phyloP scores from a whole-genome alignment of 192 early-diverging fungal species.

The Chytriomyces sp. region DNA sequence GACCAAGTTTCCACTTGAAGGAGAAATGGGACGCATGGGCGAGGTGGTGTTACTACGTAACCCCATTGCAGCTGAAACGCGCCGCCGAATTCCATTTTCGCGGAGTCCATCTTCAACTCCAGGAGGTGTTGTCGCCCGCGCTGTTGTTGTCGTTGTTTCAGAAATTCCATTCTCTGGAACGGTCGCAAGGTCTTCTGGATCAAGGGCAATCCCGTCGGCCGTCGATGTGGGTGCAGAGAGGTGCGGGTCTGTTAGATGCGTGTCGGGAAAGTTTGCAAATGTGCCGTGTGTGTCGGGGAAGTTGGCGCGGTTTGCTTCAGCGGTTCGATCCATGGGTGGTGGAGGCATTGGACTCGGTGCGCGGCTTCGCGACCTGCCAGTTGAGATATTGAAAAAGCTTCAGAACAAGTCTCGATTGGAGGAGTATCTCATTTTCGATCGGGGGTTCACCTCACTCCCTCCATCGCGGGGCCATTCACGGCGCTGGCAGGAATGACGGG shows the following conservation, averaged over 20 bases:
- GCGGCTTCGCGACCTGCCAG: too few species aligned
- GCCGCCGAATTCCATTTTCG: not conserved
- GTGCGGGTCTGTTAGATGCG: slow-evolving; percentile 26
- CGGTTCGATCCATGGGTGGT: not conserved
- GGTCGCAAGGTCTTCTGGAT: not conserved
- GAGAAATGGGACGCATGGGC: not conserved
- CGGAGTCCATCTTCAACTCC: not conserved
- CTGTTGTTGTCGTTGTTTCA: not conserved
- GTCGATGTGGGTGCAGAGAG: not conserved
- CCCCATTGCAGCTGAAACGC: not conserved
- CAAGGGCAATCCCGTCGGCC: not conserved
- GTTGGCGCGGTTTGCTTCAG: not conserved
- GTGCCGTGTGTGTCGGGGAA: not conserved
- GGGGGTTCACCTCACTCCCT: not conserved
- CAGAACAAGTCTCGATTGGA: too few species aligned
- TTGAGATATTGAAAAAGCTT: slow-evolving; percentile 32
- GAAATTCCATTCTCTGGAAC: not conserved
- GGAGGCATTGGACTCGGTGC: not conserved
- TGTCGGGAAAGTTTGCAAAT: slow-evolving; percentile 25
- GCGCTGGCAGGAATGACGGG: not conserved
- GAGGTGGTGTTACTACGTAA: not conserved
- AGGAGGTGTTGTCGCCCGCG: not conserved
- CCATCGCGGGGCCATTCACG: not conserved
- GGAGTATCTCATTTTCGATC: not conserved
- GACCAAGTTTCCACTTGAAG: not conserved